Evolutionary conservation across 169 alveolate genomes (phyloP).

Genomic region (Ophryocystis elektroscirrha): DNA sequence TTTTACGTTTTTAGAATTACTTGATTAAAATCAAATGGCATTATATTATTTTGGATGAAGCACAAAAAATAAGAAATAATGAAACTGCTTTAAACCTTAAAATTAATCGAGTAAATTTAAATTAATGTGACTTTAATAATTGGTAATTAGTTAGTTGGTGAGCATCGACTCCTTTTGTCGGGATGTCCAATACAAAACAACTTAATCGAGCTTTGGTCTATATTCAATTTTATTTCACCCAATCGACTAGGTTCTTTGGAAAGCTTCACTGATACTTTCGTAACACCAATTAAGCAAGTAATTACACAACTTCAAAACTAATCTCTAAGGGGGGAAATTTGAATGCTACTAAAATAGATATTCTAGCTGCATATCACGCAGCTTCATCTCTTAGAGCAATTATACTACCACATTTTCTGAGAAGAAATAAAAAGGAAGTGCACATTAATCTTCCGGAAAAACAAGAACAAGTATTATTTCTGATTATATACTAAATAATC

Average conservation of each 20-base stretch:
- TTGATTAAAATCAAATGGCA: no score
- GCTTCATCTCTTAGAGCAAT: constrained; percentile 19
- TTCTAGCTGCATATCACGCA: constrained; percentile 22
- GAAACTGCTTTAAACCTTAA: no score
- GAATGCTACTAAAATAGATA: constrained; percentile 8
- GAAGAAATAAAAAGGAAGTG: constrained; percentile 15
- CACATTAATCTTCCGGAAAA: constrained; percentile 30
- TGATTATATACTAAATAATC: not conserved
- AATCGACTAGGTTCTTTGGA: constrained; percentile 62
- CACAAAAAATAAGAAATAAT: no score
- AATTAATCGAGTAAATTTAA: no score
- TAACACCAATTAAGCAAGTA: constrained; percentile 11
- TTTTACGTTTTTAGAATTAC: no score
- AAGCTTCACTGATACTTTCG: constrained; percentile 38
- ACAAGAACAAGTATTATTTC: constrained; percentile 20
- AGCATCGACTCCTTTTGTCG: no score
- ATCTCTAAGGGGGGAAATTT: constrained; percentile 7
- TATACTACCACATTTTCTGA: constrained; percentile 15
- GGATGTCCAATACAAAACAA: constrained; percentile 78
- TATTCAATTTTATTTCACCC: constrained; percentile 70
- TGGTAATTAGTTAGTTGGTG: no score
- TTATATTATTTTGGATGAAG: no score
- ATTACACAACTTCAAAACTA: no score
- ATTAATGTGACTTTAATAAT: no score
- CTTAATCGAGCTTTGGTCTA: constrained; percentile 71